A percentile compares a stretch with the other conserved stretches of the same genome.
These are phyloP conservation scores for Kwoniella sp. DNA, from an alignment of 768 basidiomycete species.

Conservation along the genomic window DNA sequence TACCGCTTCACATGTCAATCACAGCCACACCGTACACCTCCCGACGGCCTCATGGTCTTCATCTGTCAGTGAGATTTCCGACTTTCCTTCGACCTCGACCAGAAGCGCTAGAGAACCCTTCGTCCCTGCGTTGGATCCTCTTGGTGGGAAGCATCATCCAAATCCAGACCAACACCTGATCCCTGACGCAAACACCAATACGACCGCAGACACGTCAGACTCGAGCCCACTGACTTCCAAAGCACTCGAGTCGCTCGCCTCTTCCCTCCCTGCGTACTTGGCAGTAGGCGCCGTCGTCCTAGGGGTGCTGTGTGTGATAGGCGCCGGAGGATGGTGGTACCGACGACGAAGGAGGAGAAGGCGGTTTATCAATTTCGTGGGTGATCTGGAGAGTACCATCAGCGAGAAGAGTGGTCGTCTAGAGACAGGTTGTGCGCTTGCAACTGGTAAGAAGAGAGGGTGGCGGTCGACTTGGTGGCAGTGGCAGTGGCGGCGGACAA, in stretches of 20 bases:
- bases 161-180: neutral
- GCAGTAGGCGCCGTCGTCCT: slow-evolving; percentile 3
- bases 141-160: neutral
- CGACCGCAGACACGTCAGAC: neutral
- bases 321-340: neutral
- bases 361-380: slow-evolving; percentile 8
- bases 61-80: too few relatives aligned
- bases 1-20: too few relatives aligned
- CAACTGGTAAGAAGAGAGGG: too few relatives aligned
- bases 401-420: too few relatives aligned
- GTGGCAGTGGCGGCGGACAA: too few relatives aligned
- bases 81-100: too few relatives aligned
- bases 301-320: slow-evolving; percentile 3
- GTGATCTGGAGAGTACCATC: neutral
- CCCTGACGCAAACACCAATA: neutral
- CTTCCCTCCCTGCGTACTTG: slow-evolving; percentile 13
- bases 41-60: too few relatives aligned
- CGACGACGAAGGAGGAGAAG: slow-evolving; percentile 6
- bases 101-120: neutral
- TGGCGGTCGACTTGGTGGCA: too few relatives aligned
- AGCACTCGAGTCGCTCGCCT: slow-evolving; percentile 2
- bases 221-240: neutral
- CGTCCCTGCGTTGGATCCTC: neutral
- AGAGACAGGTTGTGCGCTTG: too few relatives aligned
- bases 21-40: too few relatives aligned